A percentile compares a stretch with the other conserved stretches of the same genome.
phyloP scores from a whole-genome alignment of 176 grass and related monocot genomes.

The Puccinellia tenuiflora region DNA sequence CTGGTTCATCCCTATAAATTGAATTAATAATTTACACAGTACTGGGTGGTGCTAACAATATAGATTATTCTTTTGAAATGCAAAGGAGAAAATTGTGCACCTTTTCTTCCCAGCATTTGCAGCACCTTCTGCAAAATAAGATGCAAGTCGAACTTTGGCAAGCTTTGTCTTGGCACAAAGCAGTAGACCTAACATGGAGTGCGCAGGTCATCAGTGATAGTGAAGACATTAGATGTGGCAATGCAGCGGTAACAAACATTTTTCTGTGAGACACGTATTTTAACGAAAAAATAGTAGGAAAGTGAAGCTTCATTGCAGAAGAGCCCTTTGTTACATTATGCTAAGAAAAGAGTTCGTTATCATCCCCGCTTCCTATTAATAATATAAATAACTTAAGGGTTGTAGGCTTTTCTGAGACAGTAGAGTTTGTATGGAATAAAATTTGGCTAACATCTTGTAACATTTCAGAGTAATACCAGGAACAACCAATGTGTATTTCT shows the following conservation, averaged over 20 bases:
- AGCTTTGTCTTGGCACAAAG: slow-evolving; percentile 93
- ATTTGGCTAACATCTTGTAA: background rate
- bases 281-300: background rate
- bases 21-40: slow-evolving; percentile 7
- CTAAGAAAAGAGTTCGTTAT: background rate
- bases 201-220: slow-evolving; percentile 1
- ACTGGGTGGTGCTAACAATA: slow-evolving; percentile 9
- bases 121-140: slow-evolving; percentile 82
- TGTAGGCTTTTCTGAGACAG: background rate
- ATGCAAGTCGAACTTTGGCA: slow-evolving; percentile 70
- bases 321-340: background rate
- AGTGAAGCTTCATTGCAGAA: background rate
- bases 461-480: background rate
- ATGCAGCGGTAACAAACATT: background rate
- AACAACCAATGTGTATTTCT: background rate
- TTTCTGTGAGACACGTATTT: background rate
- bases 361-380: background rate
- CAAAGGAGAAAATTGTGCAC: slow-evolving; percentile 23
- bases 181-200: slow-evolving; percentile 59
- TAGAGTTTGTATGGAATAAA: background rate
- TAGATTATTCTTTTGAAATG: background rate
- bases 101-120: slow-evolving; percentile 42
- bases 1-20: slow-evolving; percentile 49
- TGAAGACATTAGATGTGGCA: background rate
- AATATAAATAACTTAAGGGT: background rate